Evolutionary conservation across 257 asterid genomes (phyloP), one percentile per base, ranked within the genome.

Genomic region (Solanum habrochaites): DNA sequence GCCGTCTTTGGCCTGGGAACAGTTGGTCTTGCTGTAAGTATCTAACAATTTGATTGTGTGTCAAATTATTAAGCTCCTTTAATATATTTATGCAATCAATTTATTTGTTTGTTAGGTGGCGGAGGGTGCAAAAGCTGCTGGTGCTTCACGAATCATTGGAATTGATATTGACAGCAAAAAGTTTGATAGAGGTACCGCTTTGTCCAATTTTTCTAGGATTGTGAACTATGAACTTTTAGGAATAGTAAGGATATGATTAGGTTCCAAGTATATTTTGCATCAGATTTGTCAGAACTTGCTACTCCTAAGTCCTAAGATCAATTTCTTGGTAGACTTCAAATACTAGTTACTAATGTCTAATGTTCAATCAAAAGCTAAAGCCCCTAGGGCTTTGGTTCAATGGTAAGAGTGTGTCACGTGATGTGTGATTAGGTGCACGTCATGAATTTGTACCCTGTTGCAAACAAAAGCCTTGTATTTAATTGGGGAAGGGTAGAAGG

Each of bases 91-190:
- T 49, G 31, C 5, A 8, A 42, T 74, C 60, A 69, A 21, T 62
- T 35, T 11, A 71, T 70, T 72, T 82, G 49, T 73, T 77, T 70
- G 31, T 27, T 91, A 97, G 99, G 99, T 97, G 88, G 99, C 99
- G 6, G 99, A 97, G 93, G 99, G 99, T 91, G 99, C 99, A 82
- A 97, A 96, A 90, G 89, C 98, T 89, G 98, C 99, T 91, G 99
- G 99, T 69, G 99, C 99, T 82, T 96, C 99, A 75, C 93, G 99
- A 77, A 85, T 97, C 74, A 97, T 97, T 88, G 99, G 99, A 88
- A 93, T 97, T 37, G 99, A 97, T 88, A 94, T 97, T 88, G 99
- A 97, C 89, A 91, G 86, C 90, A 96, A 93, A 72, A 97, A 97
- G 93, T 97, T 89, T 39, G 99, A 96, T 73, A 86, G 11, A 87